Evolutionary conservation across 768 basidiomycete species (phyloP), one percentile per base, ranked within the genome.

Genomic region (Kwoniella dejecticola): DNA sequence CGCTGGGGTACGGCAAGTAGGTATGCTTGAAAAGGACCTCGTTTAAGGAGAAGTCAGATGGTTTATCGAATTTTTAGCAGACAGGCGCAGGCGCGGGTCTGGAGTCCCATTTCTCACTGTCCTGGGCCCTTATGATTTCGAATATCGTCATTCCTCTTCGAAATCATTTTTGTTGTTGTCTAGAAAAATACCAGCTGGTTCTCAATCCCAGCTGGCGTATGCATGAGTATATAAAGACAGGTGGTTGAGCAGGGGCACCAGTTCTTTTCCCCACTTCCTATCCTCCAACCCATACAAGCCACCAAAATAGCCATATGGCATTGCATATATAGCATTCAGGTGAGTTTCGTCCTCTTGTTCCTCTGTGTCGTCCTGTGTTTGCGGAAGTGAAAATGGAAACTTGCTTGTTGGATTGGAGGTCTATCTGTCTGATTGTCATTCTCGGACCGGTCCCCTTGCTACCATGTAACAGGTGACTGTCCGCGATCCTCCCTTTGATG

Each of bases 241-340:
- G 26, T 10, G 6, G 10, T 19, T 50, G 42, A 33, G 30, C 2
- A 29, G 56, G 56, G 56, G 33, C 56, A 57, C 56, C 56, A 36
- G 29, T 33, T 27, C 31, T 4, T 48, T 46, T 56, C 31, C 46
- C 48, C 48, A 50, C 33, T 31, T 29, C 21, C 30, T 15, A 31
- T 17, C 7, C 26, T 27, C n/a, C 46, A 1, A 48, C 12, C 13
- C 30, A 57, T 21, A 19, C 46, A 1, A 26, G 46, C 7, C 30
- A 47, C 26, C 4, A 49, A 38, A 29, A 49, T 13, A 57, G 56
- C 56, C 56, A 57, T 48, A 57, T 57, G 56, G 56, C 56, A n/a
- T 29, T 36, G 56, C 31, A 46, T n/a, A 45, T 57, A 46, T 57
- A 47, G 56, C 56, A 33, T 31, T 24, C 21, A 57, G 56, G 56